These are phyloP conservation scores for Saccharomyces kudriavzevii DNA, from an alignment of 805 yeast genomes.

Conservation along the genomic window DNA sequence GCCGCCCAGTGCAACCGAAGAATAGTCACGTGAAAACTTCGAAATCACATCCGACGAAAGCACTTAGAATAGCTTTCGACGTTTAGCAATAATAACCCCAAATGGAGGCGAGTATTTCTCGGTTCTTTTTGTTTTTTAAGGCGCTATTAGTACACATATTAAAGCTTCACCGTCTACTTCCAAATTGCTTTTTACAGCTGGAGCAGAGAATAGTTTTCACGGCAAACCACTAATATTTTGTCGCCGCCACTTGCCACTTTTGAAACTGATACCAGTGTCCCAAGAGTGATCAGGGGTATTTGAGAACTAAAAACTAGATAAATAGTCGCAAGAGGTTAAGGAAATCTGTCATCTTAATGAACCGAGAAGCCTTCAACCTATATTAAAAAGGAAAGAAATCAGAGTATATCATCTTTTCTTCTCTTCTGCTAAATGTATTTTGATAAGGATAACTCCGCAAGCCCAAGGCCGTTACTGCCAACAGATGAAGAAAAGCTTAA, in stretches of 20 bases:
- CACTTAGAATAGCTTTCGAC: neutral
- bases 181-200: neutral
- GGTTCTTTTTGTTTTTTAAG: neutral
- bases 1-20: neutral
- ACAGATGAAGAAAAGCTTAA: conserved; percentile 21
- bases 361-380: neutral
- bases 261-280: neutral
- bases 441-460: conserved; percentile 3
- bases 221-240: neutral
- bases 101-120: neutral
- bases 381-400: neutral
- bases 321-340: neutral
- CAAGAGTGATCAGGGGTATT: neutral
- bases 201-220: neutral
- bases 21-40: neutral
- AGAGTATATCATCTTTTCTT: neutral
- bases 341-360: neutral
- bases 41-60: neutral
- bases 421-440: neutral
- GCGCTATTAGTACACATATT: neutral
- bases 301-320: neutral
- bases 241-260: neutral
- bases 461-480: conserved; percentile 25
- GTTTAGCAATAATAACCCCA: neutral
- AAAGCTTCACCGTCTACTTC: neutral